phyloP scores from a whole-genome alignment of 2,329 filamentous ascomycete species.

The Fusarium liriodendri region DNA sequence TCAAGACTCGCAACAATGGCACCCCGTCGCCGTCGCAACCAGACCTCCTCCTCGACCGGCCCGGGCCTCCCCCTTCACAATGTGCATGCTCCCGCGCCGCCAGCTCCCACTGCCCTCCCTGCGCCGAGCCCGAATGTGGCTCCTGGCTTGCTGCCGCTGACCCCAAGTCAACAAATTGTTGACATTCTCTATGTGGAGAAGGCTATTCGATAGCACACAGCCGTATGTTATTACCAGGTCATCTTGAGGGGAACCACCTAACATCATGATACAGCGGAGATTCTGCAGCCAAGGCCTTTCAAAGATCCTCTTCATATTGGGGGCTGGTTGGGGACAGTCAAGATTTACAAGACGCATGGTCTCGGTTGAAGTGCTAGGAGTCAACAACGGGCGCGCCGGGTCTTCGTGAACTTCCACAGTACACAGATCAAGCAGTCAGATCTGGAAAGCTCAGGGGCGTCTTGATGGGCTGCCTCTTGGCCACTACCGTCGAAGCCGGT shows the following conservation, averaged over 20 bases:
- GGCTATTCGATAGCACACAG: not conserved
- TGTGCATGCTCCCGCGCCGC: too few relatives aligned
- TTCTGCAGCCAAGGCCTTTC: not conserved
- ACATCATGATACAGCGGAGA: not conserved
- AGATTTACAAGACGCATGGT: not conserved
- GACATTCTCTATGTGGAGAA: not conserved
- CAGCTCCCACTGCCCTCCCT: not conserved
- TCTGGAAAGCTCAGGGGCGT: not conserved
- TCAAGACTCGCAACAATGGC: too few relatives aligned
- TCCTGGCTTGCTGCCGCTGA: not conserved
- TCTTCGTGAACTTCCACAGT: not conserved
- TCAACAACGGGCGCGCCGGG: not conserved
- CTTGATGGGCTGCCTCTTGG: not conserved
- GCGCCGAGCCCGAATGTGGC: too few relatives aligned
- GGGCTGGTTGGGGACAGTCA: not conserved
- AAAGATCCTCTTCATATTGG: not conserved
- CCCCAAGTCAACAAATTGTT: constrained; percentile 3
- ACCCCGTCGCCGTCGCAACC: not conserved
- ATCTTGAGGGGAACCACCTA: not conserved
- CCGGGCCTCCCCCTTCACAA: not conserved
- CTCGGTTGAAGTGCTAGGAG: not conserved
- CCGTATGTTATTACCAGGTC: not conserved
- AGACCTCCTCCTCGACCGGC: not conserved
- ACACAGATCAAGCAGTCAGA: not conserved
- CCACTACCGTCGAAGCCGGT: not conserved